Base-by-base conservation (phyloP, 768 basidiomycete genomes). In the Suillus occidentalis region DNA sequence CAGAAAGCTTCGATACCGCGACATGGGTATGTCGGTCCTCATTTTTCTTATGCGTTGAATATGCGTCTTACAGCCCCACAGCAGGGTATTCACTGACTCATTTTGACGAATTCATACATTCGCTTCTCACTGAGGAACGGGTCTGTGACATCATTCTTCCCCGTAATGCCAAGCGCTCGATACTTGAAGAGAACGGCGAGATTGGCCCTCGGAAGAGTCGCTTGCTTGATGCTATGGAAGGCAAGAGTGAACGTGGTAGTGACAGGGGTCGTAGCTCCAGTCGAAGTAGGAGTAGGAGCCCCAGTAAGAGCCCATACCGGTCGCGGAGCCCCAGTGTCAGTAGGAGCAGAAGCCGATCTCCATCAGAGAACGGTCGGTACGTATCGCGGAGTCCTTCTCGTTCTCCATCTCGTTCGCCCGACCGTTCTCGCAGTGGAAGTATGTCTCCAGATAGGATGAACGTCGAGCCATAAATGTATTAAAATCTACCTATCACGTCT, bases 111-210 rank as follows among this genome's bases (percentile, higher is more conserved):
- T 99, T 94, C 73, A 84, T 95, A 49, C 88, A 98, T 75, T 81
- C 86, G 52, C 82, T 99, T 12, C 79, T 99, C 39, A 87, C 84
- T 6, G 90, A 97, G 73, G 97, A 99, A 66, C 85, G 95, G 64
- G 96, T 95, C 6, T 99, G 97, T 77, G 97, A 99, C 78, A 92
- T 94, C 71, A 98, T 99, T 71, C 79, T 99, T 53, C 97, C 97
- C 18, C 89, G 97, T 58, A 77, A 98, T 66, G 86, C 88, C 10
- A 95, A 92, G 79, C 86, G 97, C 25, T 85, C 88, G 61, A 88
- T 92, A 3, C 80, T 99, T 31, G 97, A 99, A 80, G 97, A 99
- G 73, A 92, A 88, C 22, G 91, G 92, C 50, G 95, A 98, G 9
- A 83, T 99, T 28, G 89, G 89, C 0, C 91, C 92, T 4, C 82